Evolutionary conservation across 495 filamentous ascomycete genomes (phyloP), one percentile per base, ranked within the genome.

Genomic region (Neurospora hispaniola): DNA sequence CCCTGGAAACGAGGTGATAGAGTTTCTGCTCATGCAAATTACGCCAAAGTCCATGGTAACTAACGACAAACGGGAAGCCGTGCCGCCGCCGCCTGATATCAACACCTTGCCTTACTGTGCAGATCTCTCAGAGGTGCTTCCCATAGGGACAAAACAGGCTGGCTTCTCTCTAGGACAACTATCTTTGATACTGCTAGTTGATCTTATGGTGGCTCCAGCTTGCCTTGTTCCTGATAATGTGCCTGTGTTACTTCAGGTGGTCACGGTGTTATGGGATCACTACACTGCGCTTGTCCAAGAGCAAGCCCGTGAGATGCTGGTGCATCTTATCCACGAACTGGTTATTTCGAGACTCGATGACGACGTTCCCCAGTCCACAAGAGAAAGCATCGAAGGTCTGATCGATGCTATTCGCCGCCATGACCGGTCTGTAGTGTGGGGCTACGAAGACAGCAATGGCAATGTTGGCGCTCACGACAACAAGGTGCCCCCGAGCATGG

Each of bases 321-420:
- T 99, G 42, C 96, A 99, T 84, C 86, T 99, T 10, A 97, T 99
- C 69, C 96, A 99, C 77, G 96, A 98, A 78, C 87, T 99, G 18
- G 92, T 99, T 40, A 94, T 98, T 44, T 96, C 96, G 1, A 92
- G 91, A 73, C 88, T 97, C 62, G 93, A 94, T 72, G 92, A 97
- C 72, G 85, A 89, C 71, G 88, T 86, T 7, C 86, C 89, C 0
- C 77, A 80, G 1, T 86, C 89, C 10, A 89, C 87, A n/a, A 93
- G 92, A 75, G 86, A 89, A 71, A 85, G 88, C 1, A 93, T 97
- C 70, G 92, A 98, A 79, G 89, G 92, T 72, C 91, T 98, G 77
- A 92, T 98, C 72, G 96, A 99, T 77, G 91, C 89, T 14, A 92
- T 99, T 73, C 91, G 96, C 8, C 90, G 91, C 44, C 92, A 96